Percentiles rank a stretch among this genome's conserved stretches.
Conservation (phyloP, 345 rosid species). For the Eucalyptus pauciflora region DNA sequence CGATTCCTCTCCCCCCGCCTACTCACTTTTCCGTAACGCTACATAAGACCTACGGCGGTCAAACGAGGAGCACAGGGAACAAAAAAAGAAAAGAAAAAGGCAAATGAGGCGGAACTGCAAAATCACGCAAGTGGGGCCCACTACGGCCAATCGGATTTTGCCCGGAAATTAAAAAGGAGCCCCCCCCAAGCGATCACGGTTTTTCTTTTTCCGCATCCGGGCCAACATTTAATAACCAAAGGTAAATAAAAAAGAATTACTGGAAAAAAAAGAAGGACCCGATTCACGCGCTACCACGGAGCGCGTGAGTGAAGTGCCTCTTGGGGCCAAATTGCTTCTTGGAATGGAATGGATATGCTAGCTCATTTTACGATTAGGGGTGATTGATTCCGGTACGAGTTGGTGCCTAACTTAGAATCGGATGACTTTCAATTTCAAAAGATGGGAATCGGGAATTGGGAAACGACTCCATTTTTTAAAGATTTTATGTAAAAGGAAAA, state of each 20-base stretch:
- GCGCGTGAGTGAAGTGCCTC: neutral
- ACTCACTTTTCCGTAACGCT: neutral
- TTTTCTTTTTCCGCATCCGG: neutral
- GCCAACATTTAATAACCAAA: neutral
- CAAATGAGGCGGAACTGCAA: neutral
- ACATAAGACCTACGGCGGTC: neutral
- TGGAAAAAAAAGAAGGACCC: neutral
- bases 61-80: neutral
- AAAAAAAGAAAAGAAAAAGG: neutral
- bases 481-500: neutral
- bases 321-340: neutral
- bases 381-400: neutral
- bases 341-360: neutral
- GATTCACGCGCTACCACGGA: neutral
- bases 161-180: neutral
- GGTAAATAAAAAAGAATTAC: neutral
- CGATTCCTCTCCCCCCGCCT: neutral
- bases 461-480: neutral
- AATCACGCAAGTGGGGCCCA: neutral
- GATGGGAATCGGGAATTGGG: neutral
- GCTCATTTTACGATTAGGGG: rapidly evolving
- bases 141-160: neutral
- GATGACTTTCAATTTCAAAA: neutral
- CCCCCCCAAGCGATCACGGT: neutral
- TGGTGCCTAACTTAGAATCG: neutral